Conservation (phyloP, 495 filamentous ascomycete genomes). For the Aspergillus nidulans region DNA sequence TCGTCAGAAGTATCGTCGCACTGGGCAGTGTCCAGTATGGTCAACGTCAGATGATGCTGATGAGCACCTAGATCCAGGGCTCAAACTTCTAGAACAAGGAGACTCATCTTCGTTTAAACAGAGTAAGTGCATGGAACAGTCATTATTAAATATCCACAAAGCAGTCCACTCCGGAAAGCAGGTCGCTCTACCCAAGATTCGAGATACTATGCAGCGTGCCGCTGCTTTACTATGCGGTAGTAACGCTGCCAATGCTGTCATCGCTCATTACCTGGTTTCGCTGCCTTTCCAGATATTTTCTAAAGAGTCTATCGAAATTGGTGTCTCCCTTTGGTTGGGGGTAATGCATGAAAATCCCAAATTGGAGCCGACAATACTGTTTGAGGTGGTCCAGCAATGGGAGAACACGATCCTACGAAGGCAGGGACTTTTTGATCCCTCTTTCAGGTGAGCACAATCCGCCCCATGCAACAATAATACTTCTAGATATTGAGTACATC, state of each 20-base stretch:
- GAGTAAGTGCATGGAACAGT: constrained; percentile 25
- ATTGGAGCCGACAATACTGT: constrained; percentile 76
- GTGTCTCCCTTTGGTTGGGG: constrained; percentile 91
- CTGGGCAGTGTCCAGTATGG: constrained; percentile 39
- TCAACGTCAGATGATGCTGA: constrained; percentile 13
- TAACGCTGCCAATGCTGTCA: constrained; percentile 64
- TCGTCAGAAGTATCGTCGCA: constrained; percentile 84
- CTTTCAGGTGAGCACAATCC: constrained; percentile 51
- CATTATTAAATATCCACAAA: constrained; percentile 54
- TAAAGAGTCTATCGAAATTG: constrained; percentile 91
- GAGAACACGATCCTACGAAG: constrained; percentile 69
- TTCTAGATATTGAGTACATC: no score
- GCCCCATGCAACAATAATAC: background rate
- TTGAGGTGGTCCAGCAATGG: constrained; percentile 82
- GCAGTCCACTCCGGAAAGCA: constrained; percentile 60
- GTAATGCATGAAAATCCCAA: constrained; percentile 94
- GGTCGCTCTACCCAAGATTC: constrained; percentile 69
- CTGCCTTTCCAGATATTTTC: constrained; percentile 91
- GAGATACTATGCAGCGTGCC: constrained; percentile 74
- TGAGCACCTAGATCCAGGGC: no score
- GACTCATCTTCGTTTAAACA: constrained; percentile 11
- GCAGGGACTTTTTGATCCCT: constrained; percentile 74
- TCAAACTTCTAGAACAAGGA: no score
- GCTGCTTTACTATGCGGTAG: constrained; percentile 78
- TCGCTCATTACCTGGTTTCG: constrained; percentile 79